phyloP scores from a whole-genome alignment of 108 stramenopile species.

The Cyclotella cryptica region DNA sequence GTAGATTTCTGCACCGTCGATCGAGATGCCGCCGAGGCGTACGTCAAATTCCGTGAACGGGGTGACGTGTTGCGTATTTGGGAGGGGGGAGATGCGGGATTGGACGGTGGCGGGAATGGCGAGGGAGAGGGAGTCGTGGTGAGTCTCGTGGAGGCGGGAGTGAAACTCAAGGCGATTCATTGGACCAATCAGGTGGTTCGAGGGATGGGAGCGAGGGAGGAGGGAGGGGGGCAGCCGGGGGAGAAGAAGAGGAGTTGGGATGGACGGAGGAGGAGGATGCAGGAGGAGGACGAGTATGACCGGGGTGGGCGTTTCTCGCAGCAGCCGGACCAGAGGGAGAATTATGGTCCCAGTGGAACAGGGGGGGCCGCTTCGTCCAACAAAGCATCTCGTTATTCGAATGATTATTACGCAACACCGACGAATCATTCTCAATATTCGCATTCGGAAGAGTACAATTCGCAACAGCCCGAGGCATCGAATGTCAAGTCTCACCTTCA shows the following conservation, averaged over 20 bases:
- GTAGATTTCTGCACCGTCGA: conserved; percentile 23
- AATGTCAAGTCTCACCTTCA: too few relatives aligned
- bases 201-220: neutral
- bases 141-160: conserved; percentile 23
- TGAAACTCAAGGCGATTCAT: conserved; percentile 38
- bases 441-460: too few relatives aligned
- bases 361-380: too few relatives aligned
- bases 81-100: conserved; percentile 16
- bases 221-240: neutral
- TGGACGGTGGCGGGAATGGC: neutral
- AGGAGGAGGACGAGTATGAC: neutral
- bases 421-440: too few relatives aligned
- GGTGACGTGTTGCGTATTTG: conserved; percentile 31
- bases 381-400: too few relatives aligned
- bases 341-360: too few relatives aligned
- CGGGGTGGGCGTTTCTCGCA: neutral
- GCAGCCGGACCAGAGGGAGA: too few relatives aligned
- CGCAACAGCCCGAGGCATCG: too few relatives aligned
- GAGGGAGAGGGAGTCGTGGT: neutral
- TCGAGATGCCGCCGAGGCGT: conserved; percentile 20
- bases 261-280: neutral
- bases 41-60: conserved; percentile 19
- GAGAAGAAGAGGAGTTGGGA: conserved; percentile 21
- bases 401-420: too few relatives aligned
- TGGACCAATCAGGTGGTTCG: conserved; percentile 14